Evolutionary conservation across 495 filamentous ascomycete genomes (phyloP).

Genomic region (Jackrogersella minutella): DNA sequence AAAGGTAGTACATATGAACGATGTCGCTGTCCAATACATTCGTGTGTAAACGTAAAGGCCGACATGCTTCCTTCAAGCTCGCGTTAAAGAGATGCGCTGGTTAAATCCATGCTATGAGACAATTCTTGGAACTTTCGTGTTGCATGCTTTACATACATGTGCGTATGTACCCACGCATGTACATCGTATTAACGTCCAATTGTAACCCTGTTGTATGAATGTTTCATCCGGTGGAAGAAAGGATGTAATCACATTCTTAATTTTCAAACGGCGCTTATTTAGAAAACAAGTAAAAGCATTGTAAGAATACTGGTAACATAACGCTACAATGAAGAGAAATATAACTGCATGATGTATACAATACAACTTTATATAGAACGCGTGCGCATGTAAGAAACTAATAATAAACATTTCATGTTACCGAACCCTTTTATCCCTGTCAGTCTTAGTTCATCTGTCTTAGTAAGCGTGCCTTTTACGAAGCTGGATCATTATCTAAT

Average conservation of each 20-base stretch:
- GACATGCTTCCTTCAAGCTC: too few relatives aligned
- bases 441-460: constrained; percentile 7
- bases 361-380: too few relatives aligned
- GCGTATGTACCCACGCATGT: too few relatives aligned
- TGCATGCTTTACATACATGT: too few relatives aligned
- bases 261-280: not conserved
- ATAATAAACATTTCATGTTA: constrained; percentile 6
- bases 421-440: constrained; percentile 12
- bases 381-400: too few relatives aligned
- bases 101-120: too few relatives aligned
- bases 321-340: not conserved
- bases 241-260: not conserved
- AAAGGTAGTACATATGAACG: constrained; percentile 4
- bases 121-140: too few relatives aligned
- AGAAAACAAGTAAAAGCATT: not conserved
- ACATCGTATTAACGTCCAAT: not conserved
- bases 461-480: constrained; percentile 16
- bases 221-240: constrained; percentile 1
- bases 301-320: not conserved
- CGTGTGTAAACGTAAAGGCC: not conserved
- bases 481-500: not conserved
- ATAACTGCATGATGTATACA: too few relatives aligned
- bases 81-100: too few relatives aligned
- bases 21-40: not conserved
- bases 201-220: not conserved